phyloP scores from a whole-genome alignment of 2,329 filamentous ascomycete genomes.

The Claviceps monticola region DNA sequence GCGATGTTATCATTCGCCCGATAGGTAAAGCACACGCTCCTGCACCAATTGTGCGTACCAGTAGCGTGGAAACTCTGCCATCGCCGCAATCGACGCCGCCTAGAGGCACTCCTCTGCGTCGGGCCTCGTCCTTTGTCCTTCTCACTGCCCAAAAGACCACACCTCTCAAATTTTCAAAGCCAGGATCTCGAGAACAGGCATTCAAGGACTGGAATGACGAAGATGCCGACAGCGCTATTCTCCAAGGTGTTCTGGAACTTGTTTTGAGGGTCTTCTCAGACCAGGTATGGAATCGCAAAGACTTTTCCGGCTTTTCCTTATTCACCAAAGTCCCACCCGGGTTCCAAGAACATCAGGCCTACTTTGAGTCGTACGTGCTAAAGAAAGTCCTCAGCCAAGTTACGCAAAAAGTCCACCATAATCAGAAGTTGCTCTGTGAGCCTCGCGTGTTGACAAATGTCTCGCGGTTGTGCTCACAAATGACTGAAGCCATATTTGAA shows the following conservation, averaged over 20 bases:
- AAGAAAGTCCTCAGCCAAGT: constrained; percentile 60
- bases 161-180: constrained; percentile 36
- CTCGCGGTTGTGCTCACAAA: constrained; percentile 63
- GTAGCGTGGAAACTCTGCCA: constrained; percentile 37
- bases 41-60: constrained; percentile 61
- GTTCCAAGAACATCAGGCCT: constrained; percentile 87
- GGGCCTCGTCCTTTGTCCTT: constrained; percentile 84
- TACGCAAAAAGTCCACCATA: constrained; percentile 53
- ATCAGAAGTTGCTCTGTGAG: constrained; percentile 62
- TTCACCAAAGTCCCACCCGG: constrained; percentile 83
- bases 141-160: constrained; percentile 57
- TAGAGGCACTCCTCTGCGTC: constrained; percentile 50
- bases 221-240: constrained; percentile 51
- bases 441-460: constrained; percentile 79
- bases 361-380: constrained; percentile 84
- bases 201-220: constrained; percentile 16
- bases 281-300: constrained; percentile 72
- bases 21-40: constrained; percentile 43
- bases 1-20: constrained; percentile 71
- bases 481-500: constrained; percentile 85
- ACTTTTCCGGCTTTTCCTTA: constrained; percentile 77
- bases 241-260: constrained; percentile 65
- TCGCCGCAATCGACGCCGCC: constrained; percentile 32
- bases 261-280: constrained; percentile 72
- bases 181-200: constrained; percentile 10